Evolutionary conservation across 306 rosid genomes (phyloP), one percentile per base, ranked within the genome.

Genomic region (Ochetophila trinervis): DNA sequence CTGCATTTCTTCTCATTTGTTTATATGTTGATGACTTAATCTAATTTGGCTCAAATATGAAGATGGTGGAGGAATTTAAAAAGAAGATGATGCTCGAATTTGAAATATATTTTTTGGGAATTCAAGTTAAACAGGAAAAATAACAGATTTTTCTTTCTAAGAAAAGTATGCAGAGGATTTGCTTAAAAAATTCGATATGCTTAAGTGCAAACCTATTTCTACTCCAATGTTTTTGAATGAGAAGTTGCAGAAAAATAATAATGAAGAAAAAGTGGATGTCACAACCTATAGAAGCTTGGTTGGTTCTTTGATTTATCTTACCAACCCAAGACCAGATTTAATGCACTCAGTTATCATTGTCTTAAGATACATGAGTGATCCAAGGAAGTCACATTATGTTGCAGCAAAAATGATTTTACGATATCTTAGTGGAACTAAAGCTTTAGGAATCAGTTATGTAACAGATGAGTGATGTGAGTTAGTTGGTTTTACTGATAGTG

Each of bases 71-170:
- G 21, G 14, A 55, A 6, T 56, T 67, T 15, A 67, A 67, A 19
- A 54, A n/a, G 20, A 6, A 27, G 1, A 54, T 14, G 54, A 55
- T 54, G 63, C 20, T 22, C 4, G 19, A 55, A 16, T 67, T 15
- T 55, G 63, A 67, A 4, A 67, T 67, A 40, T 55, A 63, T 22
- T 67, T 67, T 45, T 8, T 56, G 8, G 24, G 30, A 2, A 69
- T 49, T 15, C 60, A 69, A 59, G 74, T 36, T 15, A 47, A 60
- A 19, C 37, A 69, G 19, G 13, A 13, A 1, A 14, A 47, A 24
- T 49, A 56, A 21, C n/a, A 52, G 30, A 58, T 58, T 11, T 69
- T 58, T 17, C 15, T 47, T 0, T 45, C 50, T 57, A 24, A 57
- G 66, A 67, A 30, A 58, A 56, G 8, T 69, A 69, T 58, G 17